Percentiles rank a stretch among this genome's conserved stretches.
These are phyloP conservation scores for Heliamphora pulchella DNA, from an alignment of 179 eudicot species.

Conservation along the genomic window DNA sequence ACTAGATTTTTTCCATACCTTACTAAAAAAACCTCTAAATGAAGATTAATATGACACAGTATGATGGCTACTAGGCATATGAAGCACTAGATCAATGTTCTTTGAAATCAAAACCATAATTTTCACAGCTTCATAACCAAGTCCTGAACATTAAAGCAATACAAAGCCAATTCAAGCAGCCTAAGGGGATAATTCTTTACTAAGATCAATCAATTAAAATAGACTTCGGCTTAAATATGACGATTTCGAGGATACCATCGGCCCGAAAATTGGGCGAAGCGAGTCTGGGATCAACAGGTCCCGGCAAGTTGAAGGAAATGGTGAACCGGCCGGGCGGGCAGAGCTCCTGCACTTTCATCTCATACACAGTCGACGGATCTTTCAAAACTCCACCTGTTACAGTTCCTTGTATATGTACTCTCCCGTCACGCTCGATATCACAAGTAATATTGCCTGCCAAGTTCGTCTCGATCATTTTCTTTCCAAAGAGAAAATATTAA, in stretches of 20 bases:
- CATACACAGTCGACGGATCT: conserved; percentile 18
- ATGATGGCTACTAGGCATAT: not conserved
- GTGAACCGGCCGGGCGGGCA: conserved; percentile 60
- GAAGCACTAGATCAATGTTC: not conserved
- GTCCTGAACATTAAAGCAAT: not conserved
- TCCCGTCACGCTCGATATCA: conserved; percentile 23
- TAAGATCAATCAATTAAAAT: not conserved
- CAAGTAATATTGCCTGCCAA: conserved; percentile 23
- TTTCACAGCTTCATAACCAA: not conserved
- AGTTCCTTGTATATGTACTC: conserved; percentile 21
- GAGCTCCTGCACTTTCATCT: conserved; percentile 47
- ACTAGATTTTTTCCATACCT: too few species aligned
- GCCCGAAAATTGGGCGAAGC: conserved; percentile 36
- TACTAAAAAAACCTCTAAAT: too few species aligned
- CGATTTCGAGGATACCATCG: conserved; percentile 55
- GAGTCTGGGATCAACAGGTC: conserved; percentile 63
- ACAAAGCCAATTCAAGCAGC: not conserved
- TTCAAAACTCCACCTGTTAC: conserved; percentile 11
- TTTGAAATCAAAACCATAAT: not conserved
- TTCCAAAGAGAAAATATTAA: not conserved
- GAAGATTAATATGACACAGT: too few species aligned
- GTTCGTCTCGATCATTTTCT: not conserved
- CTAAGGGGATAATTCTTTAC: not conserved
- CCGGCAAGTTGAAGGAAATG: conserved; percentile 55
- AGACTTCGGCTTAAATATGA: conserved; percentile 20